phyloP scores from a whole-genome alignment of 2,329 filamentous ascomycete genomes.

The Paraconiothyrium sp. region DNA sequence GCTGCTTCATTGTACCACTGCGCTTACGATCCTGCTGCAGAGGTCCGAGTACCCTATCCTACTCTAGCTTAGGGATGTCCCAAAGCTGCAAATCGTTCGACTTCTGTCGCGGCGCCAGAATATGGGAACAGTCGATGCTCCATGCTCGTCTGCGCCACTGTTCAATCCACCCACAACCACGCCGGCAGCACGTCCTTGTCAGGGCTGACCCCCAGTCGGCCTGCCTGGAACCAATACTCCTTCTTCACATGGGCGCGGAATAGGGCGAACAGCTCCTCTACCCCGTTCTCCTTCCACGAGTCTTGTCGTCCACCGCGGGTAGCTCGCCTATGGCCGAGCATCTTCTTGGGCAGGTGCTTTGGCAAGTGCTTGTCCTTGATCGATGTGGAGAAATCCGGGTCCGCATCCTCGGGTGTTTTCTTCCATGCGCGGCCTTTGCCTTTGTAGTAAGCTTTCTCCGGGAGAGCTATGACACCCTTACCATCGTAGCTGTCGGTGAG shows the following conservation, averaged over 20 bases:
- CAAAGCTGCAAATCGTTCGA: not conserved
- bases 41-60: not conserved
- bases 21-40: not conserved
- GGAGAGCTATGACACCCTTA: not conserved
- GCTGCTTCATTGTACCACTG: not conserved
- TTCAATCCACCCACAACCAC: not conserved
- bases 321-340: not conserved
- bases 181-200: not conserved
- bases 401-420: slow-evolving; percentile 2
- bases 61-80: not conserved
- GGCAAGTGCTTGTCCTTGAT: too few species aligned
- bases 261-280: not conserved
- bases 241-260: slow-evolving; percentile 8
- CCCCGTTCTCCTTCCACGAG: not conserved
- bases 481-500: not conserved
- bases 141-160: too few species aligned
- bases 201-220: not conserved
- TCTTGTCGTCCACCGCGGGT: not conserved
- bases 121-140: not conserved
- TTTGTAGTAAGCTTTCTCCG: slow-evolving; percentile 2
- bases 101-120: not conserved
- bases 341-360: not conserved
- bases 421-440: slow-evolving; percentile 8
- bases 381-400: not conserved
- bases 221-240: slow-evolving; percentile 3